Conservation (phyloP, 495 filamentous ascomycete species). For the Talaromyces thailandensis region DNA sequence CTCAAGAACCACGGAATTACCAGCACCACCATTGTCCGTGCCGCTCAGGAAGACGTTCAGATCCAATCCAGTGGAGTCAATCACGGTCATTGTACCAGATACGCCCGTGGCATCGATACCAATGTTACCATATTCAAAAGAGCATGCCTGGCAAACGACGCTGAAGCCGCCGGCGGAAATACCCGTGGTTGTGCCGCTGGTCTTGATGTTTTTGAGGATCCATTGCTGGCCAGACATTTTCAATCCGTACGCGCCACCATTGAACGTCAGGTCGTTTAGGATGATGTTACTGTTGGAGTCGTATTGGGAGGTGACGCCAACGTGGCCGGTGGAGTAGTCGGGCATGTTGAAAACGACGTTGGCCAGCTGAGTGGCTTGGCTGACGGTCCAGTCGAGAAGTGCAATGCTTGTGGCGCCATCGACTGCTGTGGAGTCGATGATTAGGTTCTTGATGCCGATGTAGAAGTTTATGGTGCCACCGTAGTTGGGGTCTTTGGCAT, state of each 20-base stretch:
- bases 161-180: conserved; percentile 34
- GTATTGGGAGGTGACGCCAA: conserved; percentile 60
- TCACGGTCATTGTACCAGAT: conserved; percentile 41
- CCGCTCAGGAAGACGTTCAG: conserved; percentile 33
- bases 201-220: conserved; percentile 56
- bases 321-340: conserved; percentile 39
- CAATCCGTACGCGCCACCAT: conserved; percentile 51
- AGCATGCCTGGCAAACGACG: conserved; percentile 22
- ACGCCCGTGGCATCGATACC: conserved; percentile 22
- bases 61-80: conserved; percentile 26
- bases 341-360: conserved; percentile 66
- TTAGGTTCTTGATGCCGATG: conserved; percentile 32
- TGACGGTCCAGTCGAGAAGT: conserved; percentile 54
- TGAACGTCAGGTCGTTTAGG: conserved; percentile 49
- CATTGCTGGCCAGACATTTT: conserved; percentile 64
- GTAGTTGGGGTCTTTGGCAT: conserved; percentile 26
- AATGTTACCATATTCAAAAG: conserved; percentile 14
- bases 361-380: conserved; percentile 60
- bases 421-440: conserved; percentile 27
- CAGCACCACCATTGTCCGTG: conserved; percentile 9
- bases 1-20: conserved; percentile 20
- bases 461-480: conserved; percentile 31
- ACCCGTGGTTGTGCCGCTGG: conserved; percentile 42
- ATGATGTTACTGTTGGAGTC: conserved; percentile 41
- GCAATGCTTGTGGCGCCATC: conserved; percentile 15